These are phyloP conservation scores for Termitomyces sp. DNA, from an alignment of 768 basidiomycete species.

Conservation along the genomic window DNA sequence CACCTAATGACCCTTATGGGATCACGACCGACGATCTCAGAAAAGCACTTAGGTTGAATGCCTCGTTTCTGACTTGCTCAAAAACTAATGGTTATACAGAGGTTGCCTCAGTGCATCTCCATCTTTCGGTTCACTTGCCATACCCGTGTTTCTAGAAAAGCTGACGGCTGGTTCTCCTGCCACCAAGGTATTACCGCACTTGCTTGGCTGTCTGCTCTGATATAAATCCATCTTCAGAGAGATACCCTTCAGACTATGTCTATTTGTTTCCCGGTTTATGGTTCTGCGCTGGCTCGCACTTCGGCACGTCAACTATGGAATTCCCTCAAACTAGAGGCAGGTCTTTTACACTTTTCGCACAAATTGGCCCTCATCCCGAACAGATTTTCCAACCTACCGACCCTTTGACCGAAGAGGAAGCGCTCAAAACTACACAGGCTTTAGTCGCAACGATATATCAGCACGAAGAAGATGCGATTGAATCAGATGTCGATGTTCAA, in stretches of 20 bases:
- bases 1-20: slow-evolving; percentile 89
- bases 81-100: slow-evolving; percentile 27
- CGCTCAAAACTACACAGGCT: slow-evolving; percentile 63
- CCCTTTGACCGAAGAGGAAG: slow-evolving; percentile 62
- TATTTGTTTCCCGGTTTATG: slow-evolving; percentile 81
- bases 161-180: slow-evolving; percentile 73
- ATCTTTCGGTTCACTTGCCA: slow-evolving; percentile 75
- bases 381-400: slow-evolving; percentile 95
- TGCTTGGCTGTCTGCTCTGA: background rate
- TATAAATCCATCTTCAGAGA: slow-evolving; percentile 43
- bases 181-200: slow-evolving; percentile 63
- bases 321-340: slow-evolving; percentile 83
- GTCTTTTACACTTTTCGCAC: background rate
- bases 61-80: background rate
- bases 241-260: slow-evolving; percentile 81
- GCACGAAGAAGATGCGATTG: slow-evolving; percentile 32
- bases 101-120: slow-evolving; percentile 75
- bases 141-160: slow-evolving; percentile 90
- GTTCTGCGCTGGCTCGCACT: slow-evolving; percentile 50
- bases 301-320: slow-evolving; percentile 85
- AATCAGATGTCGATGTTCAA: slow-evolving; percentile 36
- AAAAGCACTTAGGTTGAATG: slow-evolving; percentile 38
- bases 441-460: slow-evolving; percentile 75
- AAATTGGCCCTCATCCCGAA: background rate
- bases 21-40: slow-evolving; percentile 88